Evolutionary conservation across 768 basidiomycete species (phyloP), one percentile per base, ranked within the genome.

Genomic region (Porpolomopsis calyptriformis): DNA sequence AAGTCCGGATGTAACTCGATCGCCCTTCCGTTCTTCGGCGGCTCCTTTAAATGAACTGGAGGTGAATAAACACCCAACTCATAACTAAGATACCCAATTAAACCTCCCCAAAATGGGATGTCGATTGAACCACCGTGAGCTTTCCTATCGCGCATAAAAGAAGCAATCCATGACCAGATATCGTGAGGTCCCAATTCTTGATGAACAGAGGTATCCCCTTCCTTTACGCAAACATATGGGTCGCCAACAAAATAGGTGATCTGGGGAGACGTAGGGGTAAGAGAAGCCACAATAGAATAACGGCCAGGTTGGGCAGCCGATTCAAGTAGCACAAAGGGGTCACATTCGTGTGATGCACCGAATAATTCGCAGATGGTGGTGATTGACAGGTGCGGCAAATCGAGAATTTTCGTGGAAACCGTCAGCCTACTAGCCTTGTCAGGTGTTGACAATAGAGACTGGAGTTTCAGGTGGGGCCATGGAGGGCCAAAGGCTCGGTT

Each of bases 81-180:
- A 56, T 90, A 91, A 53, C 82, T 84, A 49, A 90, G 63, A 49
- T 74, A 78, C 7, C 88, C 88, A 19, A 89, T 61, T 11, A 90
- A 66, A 19, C 88, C 88, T 27, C 86, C 88, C 85, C 86, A 88
- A 59, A 90, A 90, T 0, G 86, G 87, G 36, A 78, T 59, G 8
- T 77, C 70, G 5, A 67, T 52, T 34, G 55, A 55, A 2, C 84
- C 82, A 19, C 69, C 69, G 19, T 53, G 49, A 7, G 71, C 75
- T 48, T 66, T 69, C 40, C 65, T 69, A 16, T 62, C 50, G 26
- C 65, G 71, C 80, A 87, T 85, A 62, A 82, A 87, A n/a, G 64
- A 58, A 20, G 75, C 70, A 19, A 87, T 63, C 84, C 84, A 90
- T 31, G 76, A 63, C 86, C 86, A 89, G 26, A 87, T 67, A 52